Base-by-base conservation (phyloP, 495 filamentous ascomycete species). In the Lasiosphaeria ovina region DNA sequence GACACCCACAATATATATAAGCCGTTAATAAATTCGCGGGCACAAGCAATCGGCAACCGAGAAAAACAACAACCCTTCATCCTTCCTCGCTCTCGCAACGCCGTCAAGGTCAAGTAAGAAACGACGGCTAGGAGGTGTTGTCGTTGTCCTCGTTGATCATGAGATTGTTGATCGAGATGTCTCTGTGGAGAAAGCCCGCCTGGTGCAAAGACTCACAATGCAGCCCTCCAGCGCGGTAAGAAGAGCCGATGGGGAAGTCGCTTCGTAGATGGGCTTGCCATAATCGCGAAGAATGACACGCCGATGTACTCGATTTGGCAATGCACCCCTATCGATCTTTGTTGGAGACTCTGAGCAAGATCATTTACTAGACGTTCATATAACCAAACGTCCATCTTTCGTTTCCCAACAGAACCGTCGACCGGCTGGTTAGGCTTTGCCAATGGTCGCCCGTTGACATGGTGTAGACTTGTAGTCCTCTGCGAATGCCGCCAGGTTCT, bases 81-180 rank as follows among this genome's bases (percentile, higher is more conserved):
- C n/a, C n/a, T n/a, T n/a, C n/a, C n/a, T n/a, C n/a, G n/a, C n/a
- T n/a, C n/a, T n/a, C n/a, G n/a, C n/a, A n/a, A n/a, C n/a, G n/a
- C n/a, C n/a, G 48, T 80, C 72, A 36, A 76, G 63, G 58, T 78
- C 71, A 54, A 77, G 77, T 42, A 76, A 66, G 64, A 77, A n/a
- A n/a, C n/a, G n/a, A n/a, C n/a, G n/a, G n/a, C n/a, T n/a, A n/a
- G n/a, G n/a, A 77, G 14, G 60, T 59, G 55, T 72, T 70, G 9
- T 59, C 50, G 0, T 64, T 53, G 33, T 73, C 73, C 53, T 77
- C 59, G 55, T 70, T 77, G 10, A 80, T 69, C 65, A 78, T 72
- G 35, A 79, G 58, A 59, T 79, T 79, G 35, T 72, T 72, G 17
- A 72, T 65, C 6, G 32, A 52, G 9, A 77, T 70, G 57, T 76